Evolutionary conservation across 129 eudicot genomes (phyloP).

Genomic region (Artemisia tridentata): DNA sequence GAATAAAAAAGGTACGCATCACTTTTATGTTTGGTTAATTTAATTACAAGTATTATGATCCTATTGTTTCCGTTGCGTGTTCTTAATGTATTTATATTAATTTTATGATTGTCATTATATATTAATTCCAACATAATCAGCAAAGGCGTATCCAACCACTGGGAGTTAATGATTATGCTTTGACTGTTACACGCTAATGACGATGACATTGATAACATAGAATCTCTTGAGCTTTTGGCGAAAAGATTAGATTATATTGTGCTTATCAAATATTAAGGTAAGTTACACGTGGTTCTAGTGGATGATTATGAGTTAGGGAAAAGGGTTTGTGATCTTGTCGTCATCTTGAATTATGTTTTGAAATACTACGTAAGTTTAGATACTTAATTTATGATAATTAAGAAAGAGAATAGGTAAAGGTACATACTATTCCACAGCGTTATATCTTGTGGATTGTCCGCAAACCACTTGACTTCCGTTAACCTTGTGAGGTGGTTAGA

Average conservation of each 20-base stretch:
- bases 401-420: neutral
- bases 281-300: constrained; percentile 25
- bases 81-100: too few species aligned
- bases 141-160: constrained; percentile 11
- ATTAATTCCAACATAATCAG: too few species aligned
- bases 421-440: too few species aligned
- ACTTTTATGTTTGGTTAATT: too few species aligned
- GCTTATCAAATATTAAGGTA: constrained; percentile 19
- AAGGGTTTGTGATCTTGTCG: constrained; percentile 18
- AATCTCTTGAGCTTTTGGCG: constrained; percentile 7
- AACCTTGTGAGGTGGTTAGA: too few species aligned
- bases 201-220: constrained; percentile 10
- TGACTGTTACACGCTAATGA: constrained; percentile 5
- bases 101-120: too few species aligned
- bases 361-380: neutral
- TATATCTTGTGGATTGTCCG: too few species aligned
- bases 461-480: too few species aligned
- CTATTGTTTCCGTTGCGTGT: too few species aligned
- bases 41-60: too few species aligned
- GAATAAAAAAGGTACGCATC: too few species aligned
- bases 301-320: constrained; percentile 19
- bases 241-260: constrained; percentile 11
- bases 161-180: neutral
- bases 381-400: constrained; percentile 6
- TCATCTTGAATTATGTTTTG: constrained; percentile 7